Evolutionary conservation across 2,329 filamentous ascomycete genomes (phyloP).

Genomic region (Tolypocladium sp.): DNA sequence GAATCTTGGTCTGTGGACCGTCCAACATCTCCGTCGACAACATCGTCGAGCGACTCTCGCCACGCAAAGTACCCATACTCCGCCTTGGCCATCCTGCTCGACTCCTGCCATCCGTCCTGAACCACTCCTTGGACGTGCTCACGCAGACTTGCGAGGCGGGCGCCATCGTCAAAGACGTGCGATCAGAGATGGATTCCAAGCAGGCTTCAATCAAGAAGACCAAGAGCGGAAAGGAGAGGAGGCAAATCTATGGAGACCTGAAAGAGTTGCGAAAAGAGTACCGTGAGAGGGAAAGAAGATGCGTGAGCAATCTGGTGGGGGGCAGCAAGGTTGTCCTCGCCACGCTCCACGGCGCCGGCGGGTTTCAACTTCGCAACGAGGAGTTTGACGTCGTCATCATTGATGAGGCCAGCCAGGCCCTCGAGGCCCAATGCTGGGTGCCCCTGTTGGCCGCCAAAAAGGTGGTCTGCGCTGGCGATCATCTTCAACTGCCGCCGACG

Average conservation of each 20-base stretch:
- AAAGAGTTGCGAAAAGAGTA: constrained; percentile 83
- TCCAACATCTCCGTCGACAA: constrained; percentile 98
- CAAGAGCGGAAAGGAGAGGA: constrained; percentile 67
- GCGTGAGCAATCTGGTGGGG: constrained; percentile 65
- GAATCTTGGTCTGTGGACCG: constrained; percentile 87
- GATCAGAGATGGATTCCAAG: constrained; percentile 87
- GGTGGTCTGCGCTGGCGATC: constrained; percentile 85
- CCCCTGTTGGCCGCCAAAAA: constrained; percentile 73
- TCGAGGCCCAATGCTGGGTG: constrained; percentile 97
- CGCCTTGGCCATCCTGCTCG: constrained; percentile 89
- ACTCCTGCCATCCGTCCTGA: constrained; percentile 76
- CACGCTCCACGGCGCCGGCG: constrained; percentile 86
- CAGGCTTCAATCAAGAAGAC: constrained; percentile 85
- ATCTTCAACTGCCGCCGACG: constrained; percentile 87
- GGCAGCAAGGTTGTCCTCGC: constrained; percentile 82
- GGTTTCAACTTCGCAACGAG: constrained; percentile 69
- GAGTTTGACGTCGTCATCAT: constrained; percentile 90
- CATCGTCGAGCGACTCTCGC: constrained; percentile 83
- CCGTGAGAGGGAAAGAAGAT: constrained; percentile 72
- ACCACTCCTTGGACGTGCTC: constrained; percentile 83
- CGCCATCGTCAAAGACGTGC: constrained; percentile 79
- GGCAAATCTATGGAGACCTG: constrained; percentile 75
- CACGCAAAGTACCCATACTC: constrained; percentile 77
- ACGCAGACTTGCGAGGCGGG: constrained; percentile 87
- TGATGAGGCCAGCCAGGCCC: constrained; percentile 89